Base-by-base conservation (phyloP, 1,284 basidiomycete species). In the Peniophora sp. region DNA sequence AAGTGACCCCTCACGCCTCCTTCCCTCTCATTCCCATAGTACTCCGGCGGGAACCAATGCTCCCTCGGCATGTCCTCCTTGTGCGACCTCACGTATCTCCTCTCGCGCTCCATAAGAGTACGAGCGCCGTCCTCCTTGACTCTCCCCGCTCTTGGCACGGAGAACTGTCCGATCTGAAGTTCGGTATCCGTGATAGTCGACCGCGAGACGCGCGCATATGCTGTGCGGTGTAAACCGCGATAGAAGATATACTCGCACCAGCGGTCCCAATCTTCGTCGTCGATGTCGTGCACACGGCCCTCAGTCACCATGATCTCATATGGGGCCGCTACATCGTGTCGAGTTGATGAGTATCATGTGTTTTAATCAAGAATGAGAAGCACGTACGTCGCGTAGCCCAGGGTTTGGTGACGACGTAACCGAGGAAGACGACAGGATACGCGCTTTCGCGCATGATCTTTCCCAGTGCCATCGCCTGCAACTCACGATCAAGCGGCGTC, bases 201-300 rank as follows among this genome's bases (percentile, higher is more conserved):
- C 10, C 83, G 76, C 6, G 85, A 88, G 45, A 89, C 65, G 24
- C 85, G 78, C 3, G 80, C 83, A 59, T 88, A 88, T n/a, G 80
- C 75, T 2, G 89, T 87, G 22, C 89, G 77, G 69, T 92, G 89
- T 25, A 93, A 61, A 1, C 86, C 87, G 17, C 90, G 78, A 65
- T 91, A 95, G 22, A 91, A 71, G 47, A 95, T 89, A 61, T 94
- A 94, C 72, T 94, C 87, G 68, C 92, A 93, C 89, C 89, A 91
- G 54, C 89, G 71, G 59, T 89, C 85, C 53, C 55, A 59, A 65
- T 91, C 88, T 1, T 81, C 72, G 41, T 77, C 66, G 61, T 92
- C 88, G 45, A 92, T 83, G 57, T 94, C 90, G 58, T 86, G 77
- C 50, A 89, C 72, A 12, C 67, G 69, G 2, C 84, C 90, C 58